Base-by-base conservation (phyloP, 495 filamentous ascomycete species). In the Neurospora sp. region DNA sequence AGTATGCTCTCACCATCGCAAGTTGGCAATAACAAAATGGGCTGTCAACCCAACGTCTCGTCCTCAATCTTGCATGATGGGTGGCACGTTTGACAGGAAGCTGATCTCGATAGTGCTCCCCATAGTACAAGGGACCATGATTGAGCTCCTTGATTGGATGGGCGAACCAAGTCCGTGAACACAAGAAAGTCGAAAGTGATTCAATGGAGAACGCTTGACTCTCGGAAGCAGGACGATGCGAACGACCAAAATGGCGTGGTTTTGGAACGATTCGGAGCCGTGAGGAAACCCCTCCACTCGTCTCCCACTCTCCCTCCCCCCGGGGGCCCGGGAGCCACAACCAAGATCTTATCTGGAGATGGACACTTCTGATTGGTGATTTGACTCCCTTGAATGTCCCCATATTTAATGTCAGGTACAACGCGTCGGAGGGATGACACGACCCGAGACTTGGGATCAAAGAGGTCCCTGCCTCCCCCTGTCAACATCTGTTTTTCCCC, bases 181-280 rank as follows among this genome's bases (percentile, higher is more conserved):
- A 31, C 54, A 31, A 62, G 54, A 31, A 16, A 66, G 54, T 16
- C 54, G 54, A 37, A 66, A 66, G 54, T 35, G 54, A 66, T 31
- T 35, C 27, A 66, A 72, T 39, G 79, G 80, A 70, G 76, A 80
- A 62, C 74, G 75, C 69, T 69, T 48, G 54, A 37, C 54, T 66
- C 54, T 66, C 54, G 54, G 54, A 66, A 66, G 12, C 27, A 66
- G 27, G 27, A 66, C 27, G 54, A 66, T 66, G 54, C 54, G 54
- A 35, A 66, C 27, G 27, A 66, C 54, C 54, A 66, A 66, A 66
- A 35, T 66, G 54, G 54, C 54, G 54, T 66, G 54, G 54, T 66
- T 35, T 66, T 66, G 54, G 54, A 66, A 66, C 54, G 27, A 66
- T 66, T 31, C 54, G 54, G 54, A 66, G 54, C 27, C 54, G 54